These are phyloP conservation scores for Sphaerulina vaccinii DNA, from an alignment of 2,329 filamentous ascomycete genomes.

Conservation along the genomic window DNA sequence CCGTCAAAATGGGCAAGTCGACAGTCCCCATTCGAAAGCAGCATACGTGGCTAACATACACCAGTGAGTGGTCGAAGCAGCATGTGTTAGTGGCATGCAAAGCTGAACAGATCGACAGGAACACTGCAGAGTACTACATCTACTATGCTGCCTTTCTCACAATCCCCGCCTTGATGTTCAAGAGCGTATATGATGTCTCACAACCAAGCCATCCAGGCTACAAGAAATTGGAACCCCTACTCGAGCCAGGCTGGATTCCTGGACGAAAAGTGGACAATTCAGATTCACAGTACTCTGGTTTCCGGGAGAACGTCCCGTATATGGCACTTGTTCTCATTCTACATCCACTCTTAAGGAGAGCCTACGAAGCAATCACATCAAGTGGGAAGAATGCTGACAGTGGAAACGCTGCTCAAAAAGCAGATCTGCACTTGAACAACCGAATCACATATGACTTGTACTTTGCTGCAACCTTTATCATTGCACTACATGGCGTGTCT, in stretches of 20 bases:
- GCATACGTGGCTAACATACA: conserved; percentile 6
- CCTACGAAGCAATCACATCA: conserved; percentile 57
- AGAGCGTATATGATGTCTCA: conserved; percentile 82
- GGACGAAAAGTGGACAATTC: conserved; percentile 91
- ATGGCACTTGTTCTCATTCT: conserved; percentile 70
- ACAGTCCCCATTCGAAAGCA: not conserved
- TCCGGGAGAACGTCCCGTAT: conserved; percentile 82
- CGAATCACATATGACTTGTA: conserved; percentile 77
- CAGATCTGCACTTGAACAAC: conserved; percentile 57
- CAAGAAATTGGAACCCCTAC: conserved; percentile 65
- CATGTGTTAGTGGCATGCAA: not conserved
- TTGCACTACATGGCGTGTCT: conserved; percentile 80
- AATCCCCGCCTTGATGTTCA: conserved; percentile 81
- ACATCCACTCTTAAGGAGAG: conserved; percentile 74
- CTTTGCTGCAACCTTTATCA: conserved; percentile 78
- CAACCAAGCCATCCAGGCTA: conserved; percentile 83
- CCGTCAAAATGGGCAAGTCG: conserved; percentile 65
- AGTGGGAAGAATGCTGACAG: not conserved
- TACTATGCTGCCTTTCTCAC: conserved; percentile 70
- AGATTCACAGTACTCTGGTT: conserved; percentile 81
- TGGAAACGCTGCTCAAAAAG: conserved; percentile 46
- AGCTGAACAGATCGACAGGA: conserved; percentile 42
- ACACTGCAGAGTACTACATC: conserved; percentile 77
- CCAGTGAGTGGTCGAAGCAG: conserved; percentile 8
- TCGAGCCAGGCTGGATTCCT: conserved; percentile 85